Evolutionary conservation across 768 basidiomycete species (phyloP).

Genomic region (Pluteus cervinus): DNA sequence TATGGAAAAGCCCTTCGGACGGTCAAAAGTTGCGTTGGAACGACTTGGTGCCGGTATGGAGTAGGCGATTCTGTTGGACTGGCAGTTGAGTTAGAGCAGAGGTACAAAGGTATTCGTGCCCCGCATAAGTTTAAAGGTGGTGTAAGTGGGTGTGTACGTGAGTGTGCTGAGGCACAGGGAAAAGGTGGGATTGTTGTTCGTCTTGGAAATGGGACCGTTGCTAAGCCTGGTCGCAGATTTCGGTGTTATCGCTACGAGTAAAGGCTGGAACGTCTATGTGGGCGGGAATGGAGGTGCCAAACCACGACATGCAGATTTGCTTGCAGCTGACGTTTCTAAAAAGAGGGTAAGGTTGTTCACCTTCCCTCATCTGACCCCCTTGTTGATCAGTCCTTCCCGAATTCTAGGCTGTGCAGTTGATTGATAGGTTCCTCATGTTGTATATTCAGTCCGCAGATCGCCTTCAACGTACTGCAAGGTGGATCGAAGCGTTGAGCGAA

Average conservation of each 20-base stretch:
- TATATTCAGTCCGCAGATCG: constrained; percentile 73
- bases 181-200: constrained; percentile 16
- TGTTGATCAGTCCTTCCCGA: constrained; percentile 1
- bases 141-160: constrained; percentile 67
- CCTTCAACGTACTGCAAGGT: constrained; percentile 66
- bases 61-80: constrained; percentile 72
- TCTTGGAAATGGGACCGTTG: not conserved
- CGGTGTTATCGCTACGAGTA: constrained; percentile 70
- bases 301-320: constrained; percentile 56
- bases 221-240: constrained; percentile 41
- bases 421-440: constrained; percentile 61
- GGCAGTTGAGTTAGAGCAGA: constrained; percentile 64
- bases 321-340: constrained; percentile 64
- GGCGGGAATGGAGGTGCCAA: constrained; percentile 67
- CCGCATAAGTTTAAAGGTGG: constrained; percentile 79
- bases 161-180: constrained; percentile 72
- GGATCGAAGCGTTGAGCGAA: constrained; percentile 68
- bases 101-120: constrained; percentile 63
- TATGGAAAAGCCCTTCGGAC: constrained; percentile 69
- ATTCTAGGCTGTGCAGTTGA: constrained; percentile 50
- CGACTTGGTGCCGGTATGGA: constrained; percentile 65
- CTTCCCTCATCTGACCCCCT: not conserved
- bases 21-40: constrained; percentile 76
- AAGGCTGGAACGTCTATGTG: constrained; percentile 76
- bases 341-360: no score